phyloP scores from a whole-genome alignment of 192 early-diverging fungal species.

The Entomortierella lignicola region DNA sequence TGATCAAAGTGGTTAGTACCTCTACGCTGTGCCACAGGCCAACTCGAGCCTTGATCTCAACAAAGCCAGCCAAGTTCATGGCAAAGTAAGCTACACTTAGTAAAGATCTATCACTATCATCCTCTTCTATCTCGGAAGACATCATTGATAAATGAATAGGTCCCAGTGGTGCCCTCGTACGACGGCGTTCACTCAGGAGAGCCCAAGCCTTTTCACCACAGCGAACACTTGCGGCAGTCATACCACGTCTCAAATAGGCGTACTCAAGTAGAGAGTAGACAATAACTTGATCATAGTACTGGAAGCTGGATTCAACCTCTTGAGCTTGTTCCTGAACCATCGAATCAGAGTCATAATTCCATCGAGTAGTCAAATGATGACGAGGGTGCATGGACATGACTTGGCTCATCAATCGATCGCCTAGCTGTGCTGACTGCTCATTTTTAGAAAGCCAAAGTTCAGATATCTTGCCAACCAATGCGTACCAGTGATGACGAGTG shows the following conservation, averaged over 20 bases:
- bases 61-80: constrained; percentile 49
- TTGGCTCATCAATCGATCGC: constrained; percentile 46
- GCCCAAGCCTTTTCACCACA: constrained; percentile 54
- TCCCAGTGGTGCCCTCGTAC: constrained; percentile 17
- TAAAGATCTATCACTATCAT: constrained; percentile 37
- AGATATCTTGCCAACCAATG: constrained; percentile 51
- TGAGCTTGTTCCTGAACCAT: background rate
- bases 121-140: constrained; percentile 5
- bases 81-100: constrained; percentile 45
- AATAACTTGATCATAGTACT: constrained; percentile 51
- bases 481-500: constrained; percentile 53
- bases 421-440: constrained; percentile 29
- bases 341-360: constrained; percentile 2
- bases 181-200: constrained; percentile 44
- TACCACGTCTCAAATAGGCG: constrained; percentile 47
- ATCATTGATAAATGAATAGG: background rate
- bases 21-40: constrained; percentile 50
- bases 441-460: constrained; percentile 49
- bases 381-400: constrained; percentile 52
- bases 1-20: constrained; percentile 32
- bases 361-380: constrained; percentile 26
- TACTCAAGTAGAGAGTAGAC: constrained; percentile 51
- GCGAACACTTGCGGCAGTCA: constrained; percentile 42
- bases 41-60: constrained; percentile 51
- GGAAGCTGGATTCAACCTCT: constrained; percentile 35